Percentiles rank a stretch among this genome's conserved stretches.
phyloP scores from a whole-genome alignment of 2,329 filamentous ascomycete species.

The Fusarium anguioides region DNA sequence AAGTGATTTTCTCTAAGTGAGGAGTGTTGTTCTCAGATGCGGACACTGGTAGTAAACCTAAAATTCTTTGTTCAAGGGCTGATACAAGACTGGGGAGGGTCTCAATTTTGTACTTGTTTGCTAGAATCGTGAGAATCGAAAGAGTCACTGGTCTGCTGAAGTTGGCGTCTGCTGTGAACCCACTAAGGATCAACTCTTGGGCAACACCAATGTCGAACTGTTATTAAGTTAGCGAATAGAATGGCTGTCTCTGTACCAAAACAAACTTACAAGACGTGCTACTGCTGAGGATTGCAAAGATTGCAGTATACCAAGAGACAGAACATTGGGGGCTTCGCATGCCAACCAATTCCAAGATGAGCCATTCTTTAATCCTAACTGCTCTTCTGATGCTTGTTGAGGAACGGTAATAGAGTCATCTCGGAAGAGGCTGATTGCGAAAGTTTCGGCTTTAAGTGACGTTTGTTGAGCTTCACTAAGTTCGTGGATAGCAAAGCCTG shows the following conservation, averaged over 20 bases:
- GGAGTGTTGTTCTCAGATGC: constrained; percentile 11
- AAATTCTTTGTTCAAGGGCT: constrained; percentile 43
- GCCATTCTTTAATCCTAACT: constrained; percentile 18
- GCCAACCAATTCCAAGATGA: constrained; percentile 51
- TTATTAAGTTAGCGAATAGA: constrained; percentile 9
- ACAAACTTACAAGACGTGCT: constrained; percentile 49
- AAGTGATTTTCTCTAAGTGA: constrained; percentile 46
- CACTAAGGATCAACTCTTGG: constrained; percentile 50
- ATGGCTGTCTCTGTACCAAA: neutral
- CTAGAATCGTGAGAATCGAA: constrained; percentile 55
- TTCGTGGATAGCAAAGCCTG: constrained; percentile 52
- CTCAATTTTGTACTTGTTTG: constrained; percentile 59
- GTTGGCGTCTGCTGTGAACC: constrained; percentile 30
- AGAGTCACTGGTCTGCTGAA: constrained; percentile 45
- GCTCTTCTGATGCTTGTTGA: constrained; percentile 8
- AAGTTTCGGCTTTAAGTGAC: constrained; percentile 47
- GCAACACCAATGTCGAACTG: constrained; percentile 53
- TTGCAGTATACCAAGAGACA: constrained; percentile 55
- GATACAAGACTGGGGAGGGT: constrained; percentile 43
- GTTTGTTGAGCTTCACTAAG: constrained; percentile 53
- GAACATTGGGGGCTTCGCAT: constrained; percentile 46
- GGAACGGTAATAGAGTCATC: constrained; percentile 44
- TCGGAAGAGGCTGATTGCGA: constrained; percentile 54
- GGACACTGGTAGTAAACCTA: constrained; percentile 31
- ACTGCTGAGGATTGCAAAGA: constrained; percentile 51